Evolutionary conservation across 306 rosid genomes (phyloP), one percentile per base, ranked within the genome.

Genomic region (Senna tora): DNA sequence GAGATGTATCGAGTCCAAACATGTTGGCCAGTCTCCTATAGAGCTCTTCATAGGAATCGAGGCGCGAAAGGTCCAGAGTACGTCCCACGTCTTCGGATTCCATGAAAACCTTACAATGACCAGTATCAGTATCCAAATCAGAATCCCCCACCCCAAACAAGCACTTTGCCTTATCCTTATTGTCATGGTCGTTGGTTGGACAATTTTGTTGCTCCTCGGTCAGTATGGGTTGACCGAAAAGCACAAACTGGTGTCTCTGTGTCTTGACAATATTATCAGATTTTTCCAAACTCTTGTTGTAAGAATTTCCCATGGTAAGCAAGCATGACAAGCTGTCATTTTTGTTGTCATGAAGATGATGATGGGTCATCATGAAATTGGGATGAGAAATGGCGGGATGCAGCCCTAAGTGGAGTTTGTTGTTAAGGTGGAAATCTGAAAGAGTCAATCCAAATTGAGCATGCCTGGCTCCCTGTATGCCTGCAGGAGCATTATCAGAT

Each of bases 401-500:
- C 85, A 84, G 86, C 84, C 92, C 98, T 41, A 87, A 38, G 74
- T 84, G 97, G 81, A 86, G 88, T 81, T 87, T 93, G 77, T 67
- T 81, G 86, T 72, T 80, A 74, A 81, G 81, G 85, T 88, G 90
- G 91, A 93, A 72, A 89, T 89, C 86, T 69, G 92, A 81, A 39
- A 87, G 84, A 84, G 98, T 80, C 80, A 78, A 64, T 80, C 98
- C 96, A 81, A 89, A 81, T 82, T 86, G 98, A 89, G 98, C 84
- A 87, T 94, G 98, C 98, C 98, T 94, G 98, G 98, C 97, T 94
- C 98, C 97, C 98, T 94, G 98, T 94, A 94, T 91, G 89, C 97
- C 85, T 87, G 89, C 96, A 83, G 97, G 88, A 80, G 98, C 85
- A 85, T 86, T 86, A 61, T 89, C 91, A 22, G 94, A 81, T 72